Conservation (phyloP, 345 rosid genomes). For the Microthlaspi erraticum region DNA sequence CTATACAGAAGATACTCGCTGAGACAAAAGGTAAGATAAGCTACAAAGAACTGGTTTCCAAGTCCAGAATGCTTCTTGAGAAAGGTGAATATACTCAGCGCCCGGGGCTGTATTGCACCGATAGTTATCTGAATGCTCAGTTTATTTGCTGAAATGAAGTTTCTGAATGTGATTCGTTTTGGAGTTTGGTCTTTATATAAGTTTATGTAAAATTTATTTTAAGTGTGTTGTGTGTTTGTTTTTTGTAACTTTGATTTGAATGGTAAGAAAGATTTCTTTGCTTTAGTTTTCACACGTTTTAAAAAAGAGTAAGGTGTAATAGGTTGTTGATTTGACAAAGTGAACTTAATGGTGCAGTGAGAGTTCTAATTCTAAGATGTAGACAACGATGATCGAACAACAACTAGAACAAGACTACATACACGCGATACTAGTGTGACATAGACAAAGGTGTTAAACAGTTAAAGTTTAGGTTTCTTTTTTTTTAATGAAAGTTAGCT, state of each 20-base stretch:
- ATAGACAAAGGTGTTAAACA: too few species aligned
- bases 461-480: too few species aligned
- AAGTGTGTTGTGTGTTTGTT: not conserved
- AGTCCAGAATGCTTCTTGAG: conserved; percentile 62
- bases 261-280: too few species aligned
- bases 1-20: conserved; percentile 66
- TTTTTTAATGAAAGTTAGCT: too few species aligned
- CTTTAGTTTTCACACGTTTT: too few species aligned
- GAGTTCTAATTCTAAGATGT: too few species aligned
- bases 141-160: conserved; percentile 39
- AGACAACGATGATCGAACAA: too few species aligned
- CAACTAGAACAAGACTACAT: too few species aligned
- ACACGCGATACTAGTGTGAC: too few species aligned
- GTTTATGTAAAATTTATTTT: not conserved
- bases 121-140: conserved; percentile 44
- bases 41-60: conserved; percentile 59
- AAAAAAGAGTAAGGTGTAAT: too few species aligned
- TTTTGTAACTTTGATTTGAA: not conserved
- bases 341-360: too few species aligned
- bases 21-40: conserved; percentile 59
- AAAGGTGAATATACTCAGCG: conserved; percentile 72
- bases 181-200: not conserved
- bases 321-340: too few species aligned
- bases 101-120: conserved; percentile 83
- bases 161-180: conserved; percentile 3